Evolutionary conservation across 2,329 filamentous ascomycete genomes (phyloP).

Genomic region (Alternaria triticina): DNA sequence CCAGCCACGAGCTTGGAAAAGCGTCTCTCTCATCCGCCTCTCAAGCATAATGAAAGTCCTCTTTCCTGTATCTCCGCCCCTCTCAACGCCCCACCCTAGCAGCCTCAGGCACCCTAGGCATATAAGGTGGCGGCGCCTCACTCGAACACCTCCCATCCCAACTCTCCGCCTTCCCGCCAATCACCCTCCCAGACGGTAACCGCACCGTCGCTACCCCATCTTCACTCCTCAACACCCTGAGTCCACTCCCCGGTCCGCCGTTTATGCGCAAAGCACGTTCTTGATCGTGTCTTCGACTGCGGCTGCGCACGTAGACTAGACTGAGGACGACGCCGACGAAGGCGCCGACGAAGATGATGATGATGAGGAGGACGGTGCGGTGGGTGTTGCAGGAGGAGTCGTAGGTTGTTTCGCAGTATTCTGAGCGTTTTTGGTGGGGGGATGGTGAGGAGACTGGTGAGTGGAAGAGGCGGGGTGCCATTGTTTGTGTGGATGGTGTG

Average conservation of each 20-base stretch:
- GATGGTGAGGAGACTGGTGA: not conserved
- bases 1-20: not conserved
- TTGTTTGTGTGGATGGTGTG: not conserved
- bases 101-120: slow-evolving; percentile 16
- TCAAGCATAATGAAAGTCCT: not conserved
- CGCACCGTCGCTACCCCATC: not conserved
- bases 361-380: slow-evolving; percentile 27
- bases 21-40: not conserved
- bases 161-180: not conserved
- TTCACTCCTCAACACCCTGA: not conserved
- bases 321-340: slow-evolving; percentile 20
- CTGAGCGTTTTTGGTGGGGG: slow-evolving; percentile 15
- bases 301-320: slow-evolving; percentile 13
- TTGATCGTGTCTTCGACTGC: not conserved
- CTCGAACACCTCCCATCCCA: not conserved
- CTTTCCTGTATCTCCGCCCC: not conserved
- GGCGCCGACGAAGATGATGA: slow-evolving; percentile 24
- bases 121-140: slow-evolving; percentile 21
- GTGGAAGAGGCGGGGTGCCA: slow-evolving; percentile 8
- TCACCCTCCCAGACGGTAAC: not conserved
- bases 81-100: slow-evolving; percentile 8
- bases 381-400: slow-evolving; percentile 21
- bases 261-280: not conserved
- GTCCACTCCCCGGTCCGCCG: not conserved
- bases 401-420: slow-evolving; percentile 16